Evolutionary conservation across 371 early-diverging fungal species (phyloP), one percentile per base, ranked within the genome.

Genomic region (Smittium mucronatum): DNA sequence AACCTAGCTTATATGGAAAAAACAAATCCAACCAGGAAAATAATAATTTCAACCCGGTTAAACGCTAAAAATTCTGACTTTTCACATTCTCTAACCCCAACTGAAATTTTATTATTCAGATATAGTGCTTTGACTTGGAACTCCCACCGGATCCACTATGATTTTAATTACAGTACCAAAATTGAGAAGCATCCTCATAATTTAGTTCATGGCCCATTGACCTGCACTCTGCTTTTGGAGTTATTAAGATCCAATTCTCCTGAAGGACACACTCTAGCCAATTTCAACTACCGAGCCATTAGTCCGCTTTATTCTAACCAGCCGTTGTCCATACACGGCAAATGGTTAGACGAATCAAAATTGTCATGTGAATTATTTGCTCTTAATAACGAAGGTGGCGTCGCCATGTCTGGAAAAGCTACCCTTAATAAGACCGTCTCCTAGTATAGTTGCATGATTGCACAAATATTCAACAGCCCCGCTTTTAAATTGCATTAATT

Each of bases 71-170:
- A 70, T 36, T 83, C 86, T 1, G 87, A 87, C 57, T 87, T 88
- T 75, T 67, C 75, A 2, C 71, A 72, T 34, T 73, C 68, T 0
- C 67, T 90, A 16, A 74, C 70, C 0, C 92, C 93, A 8, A 83
- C 83, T 21, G 77, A 86, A 2, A 82, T 92, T n/a, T 76, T 85
- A 17, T 75, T 93, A 34, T 93, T 93, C 78, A 77, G 93, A 32
- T 93, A 88, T 77, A 91, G 92, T 29, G 92, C 94, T 25, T 70
- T 92, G 65, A 89, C 90, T 1, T 93, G 88, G 77, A 93, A 93
- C 75, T 85, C 86, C 60, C 93, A 93, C 73, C 81, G 81, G 34
- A 92, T 93, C 60, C 93, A 93, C 73, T 93, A 87, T 76, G 91
- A 93, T 73, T 77, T 82, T 57, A 71, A 71, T 1, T 91, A 91